phyloP scores from a whole-genome alignment of 139 green algal genomes.

The Pseudopediastrum boryanum region DNA sequence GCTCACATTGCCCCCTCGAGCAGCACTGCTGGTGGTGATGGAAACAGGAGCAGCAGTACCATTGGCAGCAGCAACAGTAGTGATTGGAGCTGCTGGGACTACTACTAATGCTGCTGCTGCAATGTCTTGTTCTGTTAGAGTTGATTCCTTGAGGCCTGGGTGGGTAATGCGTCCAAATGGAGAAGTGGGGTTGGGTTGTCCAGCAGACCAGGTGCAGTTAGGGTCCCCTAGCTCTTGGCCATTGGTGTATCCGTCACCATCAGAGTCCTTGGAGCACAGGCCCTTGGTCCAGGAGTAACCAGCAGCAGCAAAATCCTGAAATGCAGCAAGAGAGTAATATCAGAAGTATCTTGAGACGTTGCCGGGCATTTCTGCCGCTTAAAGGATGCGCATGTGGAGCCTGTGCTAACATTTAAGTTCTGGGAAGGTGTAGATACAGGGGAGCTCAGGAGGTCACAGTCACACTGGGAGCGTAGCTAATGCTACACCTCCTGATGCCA shows the following conservation, averaged over 20 bases:
- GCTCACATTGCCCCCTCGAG: background rate
- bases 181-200: background rate
- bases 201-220: slow-evolving; percentile 6
- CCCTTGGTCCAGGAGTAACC: slow-evolving; percentile 30
- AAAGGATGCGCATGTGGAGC: background rate
- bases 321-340: background rate
- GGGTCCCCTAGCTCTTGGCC: slow-evolving; percentile 38
- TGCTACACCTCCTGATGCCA: too few species aligned
- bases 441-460: background rate
- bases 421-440: background rate
- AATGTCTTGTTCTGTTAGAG: background rate
- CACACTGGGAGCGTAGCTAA: background rate
- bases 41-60: background rate
- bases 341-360: background rate
- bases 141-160: slow-evolving; percentile 12
- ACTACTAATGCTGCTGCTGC: background rate
- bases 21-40: background rate
- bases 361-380: background rate
- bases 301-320: slow-evolving; percentile 33
- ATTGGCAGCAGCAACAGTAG: background rate
- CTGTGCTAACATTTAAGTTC: background rate
- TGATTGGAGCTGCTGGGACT: background rate
- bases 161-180: slow-evolving; percentile 13
- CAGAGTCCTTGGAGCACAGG: slow-evolving; percentile 28
- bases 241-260: slow-evolving; percentile 39